These are phyloP conservation scores for Camellia lanceoleosa DNA, from an alignment of 148 eudicot species.

Conservation along the genomic window DNA sequence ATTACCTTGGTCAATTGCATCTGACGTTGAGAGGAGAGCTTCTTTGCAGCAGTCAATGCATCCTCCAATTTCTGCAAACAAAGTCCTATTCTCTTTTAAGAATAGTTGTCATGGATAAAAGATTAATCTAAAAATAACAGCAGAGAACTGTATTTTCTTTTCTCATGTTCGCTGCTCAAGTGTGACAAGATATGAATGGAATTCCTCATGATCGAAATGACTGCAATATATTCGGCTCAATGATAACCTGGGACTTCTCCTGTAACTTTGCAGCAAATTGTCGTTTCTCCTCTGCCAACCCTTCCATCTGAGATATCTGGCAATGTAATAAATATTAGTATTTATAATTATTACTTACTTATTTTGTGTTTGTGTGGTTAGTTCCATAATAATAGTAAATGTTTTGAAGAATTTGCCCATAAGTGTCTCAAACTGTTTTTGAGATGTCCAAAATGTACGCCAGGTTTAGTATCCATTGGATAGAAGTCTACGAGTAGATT, in stretches of 20 bases:
- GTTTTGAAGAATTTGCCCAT: not conserved
- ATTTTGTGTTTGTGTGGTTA: not conserved
- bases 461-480: too few species aligned
- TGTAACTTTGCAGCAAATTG: slow-evolving; percentile 48
- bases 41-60: slow-evolving; percentile 55
- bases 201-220: not conserved
- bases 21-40: slow-evolving; percentile 44
- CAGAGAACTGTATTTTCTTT: not conserved
- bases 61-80: slow-evolving; percentile 66
- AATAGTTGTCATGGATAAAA: not conserved
- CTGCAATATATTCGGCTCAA: not conserved
- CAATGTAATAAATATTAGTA: slow-evolving; percentile 9
- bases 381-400: slow-evolving; percentile 1
- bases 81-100: slow-evolving; percentile 7
- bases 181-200: slow-evolving; percentile 7
- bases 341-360: not conserved
- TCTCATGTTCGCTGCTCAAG: not conserved
- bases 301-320: slow-evolving; percentile 65
- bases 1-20: slow-evolving; percentile 63
- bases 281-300: slow-evolving; percentile 55
- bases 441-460: too few species aligned
- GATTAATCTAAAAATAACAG: not conserved
- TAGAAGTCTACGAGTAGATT: too few species aligned
- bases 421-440: too few species aligned
- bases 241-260: slow-evolving; percentile 58